These are phyloP conservation scores for Populus euphratica DNA, from an alignment of 345 rosid species.

Conservation along the genomic window DNA sequence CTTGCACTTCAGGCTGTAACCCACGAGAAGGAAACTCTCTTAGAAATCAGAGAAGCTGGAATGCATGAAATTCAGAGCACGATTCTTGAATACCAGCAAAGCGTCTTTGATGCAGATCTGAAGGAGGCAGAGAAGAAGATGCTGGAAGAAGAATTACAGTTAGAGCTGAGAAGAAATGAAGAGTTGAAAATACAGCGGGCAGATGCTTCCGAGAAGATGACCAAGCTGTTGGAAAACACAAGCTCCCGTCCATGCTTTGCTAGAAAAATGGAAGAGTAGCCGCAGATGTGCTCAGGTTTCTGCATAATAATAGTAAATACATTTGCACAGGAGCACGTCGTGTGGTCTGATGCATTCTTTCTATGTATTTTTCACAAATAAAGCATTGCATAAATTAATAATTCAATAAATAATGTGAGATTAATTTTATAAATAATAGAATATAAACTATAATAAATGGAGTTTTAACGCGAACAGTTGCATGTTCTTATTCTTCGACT, in stretches of 20 bases:
- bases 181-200: conserved; percentile 33
- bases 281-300: conserved; percentile 28
- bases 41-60: conserved; percentile 52
- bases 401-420: too few relatives aligned
- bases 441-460: too few relatives aligned
- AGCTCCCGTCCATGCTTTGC: conserved; percentile 22
- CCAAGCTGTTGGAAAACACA: conserved; percentile 27
- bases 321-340: not conserved
- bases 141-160: conserved; percentile 43
- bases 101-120: conserved; percentile 48
- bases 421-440: too few relatives aligned
- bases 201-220: conserved; percentile 30
- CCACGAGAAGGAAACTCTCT: conserved; percentile 54
- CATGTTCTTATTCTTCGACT: too few relatives aligned
- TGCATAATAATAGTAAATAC: not conserved
- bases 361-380: too few relatives aligned
- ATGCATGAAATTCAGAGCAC: conserved; percentile 38
- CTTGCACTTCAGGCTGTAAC: conserved; percentile 37
- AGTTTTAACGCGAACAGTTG: too few relatives aligned
- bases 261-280: conserved; percentile 44
- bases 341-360: not conserved
- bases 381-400: too few relatives aligned
- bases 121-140: conserved; percentile 47
- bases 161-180: conserved; percentile 30
- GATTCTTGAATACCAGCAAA: conserved; percentile 58